Evolutionary conservation across 768 basidiomycete species (phyloP), one percentile per base, ranked within the genome.

Genomic region (Sporobolomyces roseus): DNA sequence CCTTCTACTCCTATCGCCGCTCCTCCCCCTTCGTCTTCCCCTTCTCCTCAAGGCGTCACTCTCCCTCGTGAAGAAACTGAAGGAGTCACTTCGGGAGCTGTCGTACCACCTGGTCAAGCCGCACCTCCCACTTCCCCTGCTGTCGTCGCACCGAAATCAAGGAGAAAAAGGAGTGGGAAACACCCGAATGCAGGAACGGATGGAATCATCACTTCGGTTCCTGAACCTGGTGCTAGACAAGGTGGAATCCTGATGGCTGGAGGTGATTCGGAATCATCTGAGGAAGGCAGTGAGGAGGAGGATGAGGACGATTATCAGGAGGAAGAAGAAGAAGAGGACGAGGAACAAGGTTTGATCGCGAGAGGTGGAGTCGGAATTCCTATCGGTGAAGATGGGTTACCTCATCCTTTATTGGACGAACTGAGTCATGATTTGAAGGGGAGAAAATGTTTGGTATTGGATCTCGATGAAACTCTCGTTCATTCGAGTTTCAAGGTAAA

Each of bases 401-500:
- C 91, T 17, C 84, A 85, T 68, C 94, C 94, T 7, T 81, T 99
- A n/a, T 79, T 99, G 10, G 92, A 91, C 19, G 89, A 90, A 30
- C 82, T 97, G 69, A 81, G 85, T 5, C 85, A 87, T 16, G 86
- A 88, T 23, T 89, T 94, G 74, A 84, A 80, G 36, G 94, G 94
- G 35, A 82, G 92, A 64, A 99, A 99, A 81, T 98, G 96, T 76
- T 84, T 98, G 16, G 93, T 98, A 49, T 84, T 99, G 30, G 96
- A 99, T 80, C 83, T 99, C 46, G 94, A 99, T 74, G 94, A 99
- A 80, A 99, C 96, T 4, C 83, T 99, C 25, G 87, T 98, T 27
- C 94, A 98, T 80, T 92, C 90, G 77, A 93, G 91, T 78, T 97
- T 99, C 85, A 99, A 97, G 86, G 94, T 94, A 70, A 46, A n/a